phyloP scores from a whole-genome alignment of 257 asterid genomes.

The Penstemon eatonii region DNA sequence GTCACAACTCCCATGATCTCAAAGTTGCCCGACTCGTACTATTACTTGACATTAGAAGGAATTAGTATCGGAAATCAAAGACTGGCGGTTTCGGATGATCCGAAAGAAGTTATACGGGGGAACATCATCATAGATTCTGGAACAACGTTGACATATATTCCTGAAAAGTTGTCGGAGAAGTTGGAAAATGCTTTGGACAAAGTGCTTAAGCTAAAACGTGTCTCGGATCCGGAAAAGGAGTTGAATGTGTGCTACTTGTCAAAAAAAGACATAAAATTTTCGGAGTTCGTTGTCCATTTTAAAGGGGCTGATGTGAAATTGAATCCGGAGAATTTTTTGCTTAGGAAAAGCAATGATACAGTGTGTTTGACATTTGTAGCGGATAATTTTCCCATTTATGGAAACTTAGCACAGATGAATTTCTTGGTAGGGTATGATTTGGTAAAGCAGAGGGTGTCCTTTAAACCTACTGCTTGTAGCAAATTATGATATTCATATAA shows the following conservation, averaged over 20 bases:
- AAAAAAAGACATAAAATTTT: background rate
- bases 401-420: slow-evolving; percentile 1
- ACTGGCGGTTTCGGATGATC: background rate
- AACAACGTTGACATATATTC: slow-evolving; percentile 38
- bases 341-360: background rate
- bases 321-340: slow-evolving; percentile 14
- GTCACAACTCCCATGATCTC: slow-evolving; percentile 30
- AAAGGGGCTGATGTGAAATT: slow-evolving; percentile 36
- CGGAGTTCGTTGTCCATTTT: slow-evolving; percentile 33
- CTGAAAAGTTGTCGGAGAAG: slow-evolving; percentile 20
- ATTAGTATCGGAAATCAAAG: slow-evolving; percentile 22
- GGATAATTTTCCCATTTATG: slow-evolving; percentile 27
- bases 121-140: slow-evolving; percentile 46
- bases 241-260: slow-evolving; percentile 32
- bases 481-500: no score
- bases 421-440: no score
- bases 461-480: no score
- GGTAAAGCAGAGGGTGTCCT: no score
- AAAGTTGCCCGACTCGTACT: background rate
- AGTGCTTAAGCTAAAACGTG: slow-evolving; percentile 22
- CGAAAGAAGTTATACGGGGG: slow-evolving; percentile 8
- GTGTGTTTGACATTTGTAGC: slow-evolving; percentile 31
- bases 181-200: slow-evolving; percentile 12
- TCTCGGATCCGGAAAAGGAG: slow-evolving; percentile 23
- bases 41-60: slow-evolving; percentile 34